phyloP scores from a whole-genome alignment of 2,329 filamentous ascomycete species.

The Penicillium sp. region DNA sequence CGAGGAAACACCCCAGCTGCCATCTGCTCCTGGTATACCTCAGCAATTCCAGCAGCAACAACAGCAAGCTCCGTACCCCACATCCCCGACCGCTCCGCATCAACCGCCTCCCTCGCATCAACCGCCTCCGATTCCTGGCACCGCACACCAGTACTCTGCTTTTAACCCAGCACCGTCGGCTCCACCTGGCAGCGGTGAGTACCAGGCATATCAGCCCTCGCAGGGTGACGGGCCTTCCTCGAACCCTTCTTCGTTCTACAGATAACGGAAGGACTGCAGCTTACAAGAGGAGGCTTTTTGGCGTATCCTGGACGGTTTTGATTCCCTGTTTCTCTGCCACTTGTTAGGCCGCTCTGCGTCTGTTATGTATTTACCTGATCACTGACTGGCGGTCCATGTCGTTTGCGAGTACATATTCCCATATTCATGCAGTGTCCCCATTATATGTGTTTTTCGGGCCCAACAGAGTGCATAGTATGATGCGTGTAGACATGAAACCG shows the following conservation, averaged over 20 bases:
- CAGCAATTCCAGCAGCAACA: slow-evolving; percentile 17
- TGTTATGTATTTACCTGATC: slow-evolving; percentile 13
- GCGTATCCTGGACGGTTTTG: not conserved
- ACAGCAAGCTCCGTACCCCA: slow-evolving; percentile 33
- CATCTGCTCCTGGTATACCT: slow-evolving; percentile 15
- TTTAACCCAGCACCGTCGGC: slow-evolving; percentile 24
- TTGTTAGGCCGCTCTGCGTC: slow-evolving; percentile 6
- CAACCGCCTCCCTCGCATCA: slow-evolving; percentile 32
- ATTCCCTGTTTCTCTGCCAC: not conserved
- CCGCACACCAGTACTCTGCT: slow-evolving; percentile 32
- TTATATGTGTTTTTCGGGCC: not conserved
- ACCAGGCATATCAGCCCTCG: slow-evolving; percentile 39
- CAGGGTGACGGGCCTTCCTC: slow-evolving; percentile 28
- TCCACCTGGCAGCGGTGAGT: slow-evolving; percentile 25
- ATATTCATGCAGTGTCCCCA: not conserved
- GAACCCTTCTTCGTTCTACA: slow-evolving; percentile 41
- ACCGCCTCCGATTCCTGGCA: slow-evolving; percentile 34
- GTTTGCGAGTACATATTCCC: slow-evolving; percentile 20
- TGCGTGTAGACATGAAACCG: not conserved
- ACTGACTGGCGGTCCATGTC: slow-evolving; percentile 8
- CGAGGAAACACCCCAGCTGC: slow-evolving; percentile 28
- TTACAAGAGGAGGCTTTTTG: not conserved
- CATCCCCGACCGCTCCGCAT: slow-evolving; percentile 26
- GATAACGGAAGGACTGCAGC: slow-evolving; percentile 19
- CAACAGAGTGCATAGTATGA: not conserved